Evolutionary conservation across 768 basidiomycete species (phyloP).

Genomic region (Mycena vulgaris): DNA sequence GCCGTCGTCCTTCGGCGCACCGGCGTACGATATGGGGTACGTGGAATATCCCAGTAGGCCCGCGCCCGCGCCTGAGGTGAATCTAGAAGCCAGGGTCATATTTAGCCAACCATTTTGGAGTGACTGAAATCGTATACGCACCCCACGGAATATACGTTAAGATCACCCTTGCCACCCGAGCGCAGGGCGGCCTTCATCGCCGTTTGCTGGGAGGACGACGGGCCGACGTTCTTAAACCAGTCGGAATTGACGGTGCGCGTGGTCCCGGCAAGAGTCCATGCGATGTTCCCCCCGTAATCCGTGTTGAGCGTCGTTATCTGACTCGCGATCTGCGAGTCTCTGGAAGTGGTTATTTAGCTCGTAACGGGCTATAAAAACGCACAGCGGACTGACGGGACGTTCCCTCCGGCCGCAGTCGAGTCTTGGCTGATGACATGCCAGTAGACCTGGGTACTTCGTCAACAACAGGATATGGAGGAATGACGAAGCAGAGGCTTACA

Average conservation of each 20-base stretch:
- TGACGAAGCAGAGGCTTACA: background rate
- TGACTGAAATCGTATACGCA: slow-evolving; percentile 37
- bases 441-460: slow-evolving; percentile 40
- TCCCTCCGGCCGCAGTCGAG: slow-evolving; percentile 53
- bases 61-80: slow-evolving; percentile 53
- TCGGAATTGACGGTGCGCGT: slow-evolving; percentile 59
- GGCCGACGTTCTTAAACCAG: slow-evolving; percentile 65
- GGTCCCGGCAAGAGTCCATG: slow-evolving; percentile 60
- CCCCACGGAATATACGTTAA: slow-evolving; percentile 70
- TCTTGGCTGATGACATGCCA: slow-evolving; percentile 55
- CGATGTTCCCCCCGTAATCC: slow-evolving; percentile 56
- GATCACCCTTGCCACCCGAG: slow-evolving; percentile 53
- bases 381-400: slow-evolving; percentile 54
- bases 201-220: slow-evolving; percentile 54
- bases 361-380: too few relatives aligned
- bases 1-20: slow-evolving; percentile 63
- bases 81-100: slow-evolving; percentile 45
- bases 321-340: slow-evolving; percentile 55
- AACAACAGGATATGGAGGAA: background rate
- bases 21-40: slow-evolving; percentile 62
- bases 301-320: slow-evolving; percentile 61
- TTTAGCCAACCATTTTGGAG: background rate
- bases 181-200: slow-evolving; percentile 65
- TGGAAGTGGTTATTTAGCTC: too few relatives aligned
- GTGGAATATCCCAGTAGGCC: slow-evolving; percentile 70